phyloP scores from a whole-genome alignment of 78 protist genomes.

The slime mould (Dictyostelium discoideum) region DNA sequence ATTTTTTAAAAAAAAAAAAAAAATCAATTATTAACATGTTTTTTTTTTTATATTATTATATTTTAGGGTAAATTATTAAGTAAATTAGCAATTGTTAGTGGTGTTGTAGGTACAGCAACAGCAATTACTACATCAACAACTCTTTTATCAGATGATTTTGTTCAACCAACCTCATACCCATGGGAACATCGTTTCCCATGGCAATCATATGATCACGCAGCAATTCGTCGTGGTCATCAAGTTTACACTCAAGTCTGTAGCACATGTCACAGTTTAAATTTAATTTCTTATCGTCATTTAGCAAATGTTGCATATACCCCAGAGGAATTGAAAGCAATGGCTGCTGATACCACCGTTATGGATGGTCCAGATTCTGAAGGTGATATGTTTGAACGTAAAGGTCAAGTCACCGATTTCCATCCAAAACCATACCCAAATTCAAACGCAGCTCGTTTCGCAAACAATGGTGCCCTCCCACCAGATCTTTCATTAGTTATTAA shows the following conservation, averaged over 20 bases:
- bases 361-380: constrained; percentile 92
- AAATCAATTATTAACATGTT: not conserved
- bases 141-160: constrained; percentile 55
- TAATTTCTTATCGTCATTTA: constrained; percentile 73
- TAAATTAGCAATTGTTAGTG: constrained; percentile 37
- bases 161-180: constrained; percentile 63
- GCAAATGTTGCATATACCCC: constrained; percentile 71
- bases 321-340: constrained; percentile 58
- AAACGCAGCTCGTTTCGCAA: constrained; percentile 87
- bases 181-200: constrained; percentile 85
- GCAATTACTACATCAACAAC: constrained; percentile 27
- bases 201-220: constrained; percentile 84
- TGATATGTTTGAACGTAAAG: constrained; percentile 81
- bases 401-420: constrained; percentile 60
- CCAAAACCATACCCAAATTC: constrained; percentile 81
- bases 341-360: constrained; percentile 79
- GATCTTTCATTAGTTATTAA: constrained; percentile 93
- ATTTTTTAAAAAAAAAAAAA: not conserved
- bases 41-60: not conserved
- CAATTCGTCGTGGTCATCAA: constrained; percentile 84
- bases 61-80: not conserved
- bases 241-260: constrained; percentile 83
- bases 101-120: constrained; percentile 2
- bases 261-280: constrained; percentile 81
- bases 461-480: constrained; percentile 96